These are phyloP conservation scores for Lolium perenne DNA, from an alignment of 176 grass and related monocot species.

Conservation along the genomic window DNA sequence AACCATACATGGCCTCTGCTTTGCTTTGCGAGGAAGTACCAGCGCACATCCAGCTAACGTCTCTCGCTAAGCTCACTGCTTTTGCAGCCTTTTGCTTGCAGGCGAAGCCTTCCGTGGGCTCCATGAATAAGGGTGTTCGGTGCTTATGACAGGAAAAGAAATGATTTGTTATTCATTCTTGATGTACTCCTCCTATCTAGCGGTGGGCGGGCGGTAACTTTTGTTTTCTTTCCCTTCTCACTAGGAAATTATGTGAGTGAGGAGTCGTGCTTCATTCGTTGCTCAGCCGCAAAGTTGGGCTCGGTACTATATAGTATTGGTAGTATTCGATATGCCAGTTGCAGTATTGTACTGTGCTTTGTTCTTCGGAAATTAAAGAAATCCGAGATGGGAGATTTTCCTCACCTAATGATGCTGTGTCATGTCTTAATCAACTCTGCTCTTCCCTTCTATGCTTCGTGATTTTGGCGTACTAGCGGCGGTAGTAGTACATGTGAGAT, in stretches of 20 bases:
- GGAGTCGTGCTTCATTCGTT: no score
- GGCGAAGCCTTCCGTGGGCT: slow-evolving; percentile 50
- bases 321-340: no score
- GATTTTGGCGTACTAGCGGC: background rate
- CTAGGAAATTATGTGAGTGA: no score
- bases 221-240: background rate
- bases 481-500: background rate
- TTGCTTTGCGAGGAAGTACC: slow-evolving; percentile 24
- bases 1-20: slow-evolving; percentile 20
- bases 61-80: background rate
- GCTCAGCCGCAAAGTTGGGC: slow-evolving; percentile 13
- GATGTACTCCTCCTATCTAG: no score
- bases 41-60: slow-evolving; percentile 44
- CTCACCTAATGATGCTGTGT: background rate
- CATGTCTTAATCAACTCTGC: slow-evolving; percentile 21
- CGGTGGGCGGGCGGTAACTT: background rate
- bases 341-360: background rate
- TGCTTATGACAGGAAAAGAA: background rate
- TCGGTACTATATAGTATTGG: background rate
- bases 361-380: background rate
- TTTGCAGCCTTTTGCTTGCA: slow-evolving; percentile 56
- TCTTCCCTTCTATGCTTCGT: background rate
- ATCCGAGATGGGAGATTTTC: background rate
- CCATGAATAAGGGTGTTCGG: slow-evolving; percentile 50
- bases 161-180: no score